Percentiles rank a stretch among this genome's conserved stretches.
Evolutionary conservation across 2,329 filamentous ascomycete genomes (phyloP).

Genomic region (Metarhizium robertsii): DNA sequence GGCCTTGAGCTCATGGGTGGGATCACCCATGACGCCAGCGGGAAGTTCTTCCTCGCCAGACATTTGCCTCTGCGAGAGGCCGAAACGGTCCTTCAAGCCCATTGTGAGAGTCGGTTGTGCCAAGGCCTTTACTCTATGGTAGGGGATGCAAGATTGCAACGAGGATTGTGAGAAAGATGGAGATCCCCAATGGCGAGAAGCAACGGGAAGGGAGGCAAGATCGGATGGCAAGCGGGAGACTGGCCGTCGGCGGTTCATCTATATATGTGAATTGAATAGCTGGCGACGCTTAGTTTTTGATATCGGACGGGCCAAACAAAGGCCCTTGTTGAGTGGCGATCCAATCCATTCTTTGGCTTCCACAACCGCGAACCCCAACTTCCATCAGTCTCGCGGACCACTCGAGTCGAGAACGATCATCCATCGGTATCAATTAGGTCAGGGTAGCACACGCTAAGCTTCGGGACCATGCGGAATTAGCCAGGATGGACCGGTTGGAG

Average conservation of each 20-base stretch:
- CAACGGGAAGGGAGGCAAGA: background rate
- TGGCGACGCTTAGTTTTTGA: background rate
- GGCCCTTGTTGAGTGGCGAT: background rate
- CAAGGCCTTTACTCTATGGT: background rate
- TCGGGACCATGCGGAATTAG: background rate
- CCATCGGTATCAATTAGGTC: background rate
- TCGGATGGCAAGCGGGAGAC: background rate
- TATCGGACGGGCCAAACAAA: background rate
- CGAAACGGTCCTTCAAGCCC: constrained; percentile 1
- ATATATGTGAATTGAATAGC: background rate
- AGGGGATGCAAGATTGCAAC: background rate
- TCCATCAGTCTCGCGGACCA: background rate
- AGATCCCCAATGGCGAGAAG: background rate
- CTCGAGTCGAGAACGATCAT: background rate
- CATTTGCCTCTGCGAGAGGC: background rate
- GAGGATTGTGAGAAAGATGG: background rate
- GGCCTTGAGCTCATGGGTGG: background rate
- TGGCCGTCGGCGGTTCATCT: background rate
- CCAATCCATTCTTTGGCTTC: background rate
- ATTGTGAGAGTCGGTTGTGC: background rate
- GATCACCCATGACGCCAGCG: background rate
- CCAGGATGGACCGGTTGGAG: background rate
- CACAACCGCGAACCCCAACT: background rate
- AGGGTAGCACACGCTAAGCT: background rate
- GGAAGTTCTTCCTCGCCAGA: background rate